Evolutionary conservation across 805 yeast species (phyloP), one percentile per base, ranked within the genome.

Genomic region (Jamesozyma rosinii): DNA sequence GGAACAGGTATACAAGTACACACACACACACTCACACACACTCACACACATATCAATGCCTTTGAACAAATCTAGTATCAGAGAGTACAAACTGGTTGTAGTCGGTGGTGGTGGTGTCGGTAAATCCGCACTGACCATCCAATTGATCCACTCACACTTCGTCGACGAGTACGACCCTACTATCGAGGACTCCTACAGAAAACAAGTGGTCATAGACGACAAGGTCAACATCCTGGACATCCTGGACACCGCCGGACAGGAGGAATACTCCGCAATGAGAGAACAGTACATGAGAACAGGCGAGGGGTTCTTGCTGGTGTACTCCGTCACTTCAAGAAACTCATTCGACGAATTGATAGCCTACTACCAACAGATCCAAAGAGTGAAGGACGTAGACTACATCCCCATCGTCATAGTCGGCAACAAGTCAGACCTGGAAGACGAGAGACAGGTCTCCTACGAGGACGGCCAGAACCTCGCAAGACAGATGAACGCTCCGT

Each of bases 81-180:
- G 83, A 64, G 96, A 89, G 65, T 90, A 81, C 63, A 88, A 94
- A 61, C 68, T 92, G 46, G 98, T 92, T 4, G 97, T 90, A 37
- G 96, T 90, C 44, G 98, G 97, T 44, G 97, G 97, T 33, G 97
- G 97, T 60, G 97, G 96, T 67, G 98, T 92, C 44, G 98, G 98
- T 67, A 92, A 92, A 65, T 83, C 95, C 20, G 97, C 98, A 5
- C 70, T 92, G 49, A 92, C 98, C 22, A 92, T 92, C 51, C 95
- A 92, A 65, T 74, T 92, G 58, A 88, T 92, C 43, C 97, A 90
- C 64, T 78, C 88, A 30, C 96, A 89, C 57, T 92, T 92, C 59
- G 95, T 90, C 27, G 96, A 89, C 63, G 98, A 92, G 63, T 92
- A 92, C 58, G 98, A 92, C 66, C 98, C 98, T 9, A 92, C 98